Evolutionary conservation across 1,139 yeast genomes (phyloP), one percentile per base, ranked within the genome.

Genomic region (Taiozyma sp.): DNA sequence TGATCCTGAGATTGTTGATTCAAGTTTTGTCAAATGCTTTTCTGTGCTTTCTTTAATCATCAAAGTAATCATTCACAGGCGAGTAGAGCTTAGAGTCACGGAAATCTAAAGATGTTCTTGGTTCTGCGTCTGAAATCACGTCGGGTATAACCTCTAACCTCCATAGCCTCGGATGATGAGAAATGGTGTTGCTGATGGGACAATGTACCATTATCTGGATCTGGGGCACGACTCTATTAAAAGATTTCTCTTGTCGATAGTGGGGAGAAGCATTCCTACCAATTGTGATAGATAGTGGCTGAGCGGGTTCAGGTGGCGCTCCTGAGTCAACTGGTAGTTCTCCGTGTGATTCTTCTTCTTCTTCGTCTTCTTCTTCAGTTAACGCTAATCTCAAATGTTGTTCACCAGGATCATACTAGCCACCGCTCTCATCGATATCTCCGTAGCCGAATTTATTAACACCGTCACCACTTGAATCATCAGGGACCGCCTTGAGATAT

Each of bases 1-100:
- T 1, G 65, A 62, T 0, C 66, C 65, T 1, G 59, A 78, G 63
- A 34, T 80, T 69, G 52, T 57, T 7, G 52, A 48, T 2, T 45
- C 30, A 16, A 16, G 27, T 29, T 39, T 51, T 22, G 42, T 44
- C 32, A 27, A 36, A 24, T 8, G 36, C 44, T 32, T 43, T 32
- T 48, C 44, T 9, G 39, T 39, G 14, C 44, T 42, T 4, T 57
- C 60, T 22, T 60, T 60, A 61, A 40, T 62, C 65, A 44, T 61
- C 64, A 50, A 57, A 59, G 42, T 61, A 62, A 44, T 60, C 64
- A 43, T 52, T 55, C 8, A 60, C 60, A 1, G 62, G 51, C 13
- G 53, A 51, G 49, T 62, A 62, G 50, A 57, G 61, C 34, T 59
- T 57, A 1, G 65, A 62, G 10, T 59, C 58, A 40, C 63, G 56